Conservation (phyloP, 495 filamentous ascomycete species). For the Tetracladium setigerum region DNA sequence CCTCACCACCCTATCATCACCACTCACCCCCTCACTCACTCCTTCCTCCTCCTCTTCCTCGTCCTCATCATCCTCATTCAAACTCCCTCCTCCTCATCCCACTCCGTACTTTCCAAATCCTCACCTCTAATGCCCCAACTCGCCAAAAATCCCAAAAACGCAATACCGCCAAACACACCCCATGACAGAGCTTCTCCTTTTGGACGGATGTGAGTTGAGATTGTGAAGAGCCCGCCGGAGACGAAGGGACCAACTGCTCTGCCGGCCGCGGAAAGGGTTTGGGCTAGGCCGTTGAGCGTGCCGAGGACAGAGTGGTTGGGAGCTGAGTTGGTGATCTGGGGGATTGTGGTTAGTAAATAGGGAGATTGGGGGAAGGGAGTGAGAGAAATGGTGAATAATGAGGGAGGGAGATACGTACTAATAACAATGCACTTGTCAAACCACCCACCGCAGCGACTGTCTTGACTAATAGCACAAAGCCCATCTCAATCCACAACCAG, state of each 20-base stretch:
- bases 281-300: constrained; percentile 86
- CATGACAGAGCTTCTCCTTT: constrained; percentile 76
- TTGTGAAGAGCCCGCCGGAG: constrained; percentile 74
- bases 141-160: constrained; percentile 58
- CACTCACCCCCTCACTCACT: too few relatives aligned
- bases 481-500: constrained; percentile 69
- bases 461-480: constrained; percentile 73
- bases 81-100: constrained; percentile 10
- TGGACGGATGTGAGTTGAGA: constrained; percentile 56
- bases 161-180: constrained; percentile 57
- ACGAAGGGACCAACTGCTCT: constrained; percentile 84
- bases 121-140: constrained; percentile 56
- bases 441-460: constrained; percentile 84
- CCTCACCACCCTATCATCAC: too few relatives aligned
- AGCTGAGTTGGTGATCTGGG: constrained; percentile 90
- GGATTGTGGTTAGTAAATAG: too few relatives aligned
- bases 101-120: constrained; percentile 16
- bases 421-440: constrained; percentile 76
- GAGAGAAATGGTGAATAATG: too few relatives aligned
- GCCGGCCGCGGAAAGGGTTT: constrained; percentile 87
- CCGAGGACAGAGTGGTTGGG: constrained; percentile 81
- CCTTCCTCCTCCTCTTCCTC: background rate
- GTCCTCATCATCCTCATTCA: constrained; percentile 8
- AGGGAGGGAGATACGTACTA: constrained; percentile 41
- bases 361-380: too few relatives aligned